phyloP scores from a whole-genome alignment of 2,329 filamentous ascomycete genomes.

The Mollisiaceae sp. region DNA sequence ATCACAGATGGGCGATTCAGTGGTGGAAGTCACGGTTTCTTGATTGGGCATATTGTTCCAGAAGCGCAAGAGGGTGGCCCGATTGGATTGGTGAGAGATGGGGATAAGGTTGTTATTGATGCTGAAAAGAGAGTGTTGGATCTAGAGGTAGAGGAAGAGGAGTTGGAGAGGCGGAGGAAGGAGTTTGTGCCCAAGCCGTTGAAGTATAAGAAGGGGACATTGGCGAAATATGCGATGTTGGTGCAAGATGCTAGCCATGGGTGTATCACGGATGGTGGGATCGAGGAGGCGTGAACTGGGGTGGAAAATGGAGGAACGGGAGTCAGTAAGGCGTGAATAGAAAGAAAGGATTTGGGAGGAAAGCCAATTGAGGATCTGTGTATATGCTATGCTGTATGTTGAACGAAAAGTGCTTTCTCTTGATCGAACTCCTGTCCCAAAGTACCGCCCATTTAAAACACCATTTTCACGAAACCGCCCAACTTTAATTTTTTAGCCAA shows the following conservation, averaged over 20 bases:
- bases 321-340: conserved; percentile 13
- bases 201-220: conserved; percentile 62
- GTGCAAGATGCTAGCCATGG: conserved; percentile 63
- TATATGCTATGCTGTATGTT: conserved; percentile 4
- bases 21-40: conserved; percentile 63
- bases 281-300: conserved; percentile 15
- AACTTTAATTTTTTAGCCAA: no score
- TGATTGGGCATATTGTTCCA: conserved; percentile 66
- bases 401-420: conserved; percentile 11
- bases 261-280: conserved; percentile 58
- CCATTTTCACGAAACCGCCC: no score
- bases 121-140: conserved; percentile 60
- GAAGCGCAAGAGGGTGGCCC: conserved; percentile 66
- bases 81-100: conserved; percentile 61
- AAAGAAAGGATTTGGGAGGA: conserved; percentile 1
- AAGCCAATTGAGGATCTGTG: conserved; percentile 1
- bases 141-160: conserved; percentile 54
- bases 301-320: conserved; percentile 15
- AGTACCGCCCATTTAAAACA: no score
- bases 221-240: conserved; percentile 61
- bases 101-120: conserved; percentile 65
- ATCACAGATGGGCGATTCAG: conserved; percentile 73
- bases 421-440: no score
- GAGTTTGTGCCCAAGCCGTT: conserved; percentile 57
- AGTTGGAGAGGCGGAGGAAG: conserved; percentile 55